phyloP scores from a whole-genome alignment of 2,329 filamentous ascomycete genomes.

The Aureobasidium sp. region DNA sequence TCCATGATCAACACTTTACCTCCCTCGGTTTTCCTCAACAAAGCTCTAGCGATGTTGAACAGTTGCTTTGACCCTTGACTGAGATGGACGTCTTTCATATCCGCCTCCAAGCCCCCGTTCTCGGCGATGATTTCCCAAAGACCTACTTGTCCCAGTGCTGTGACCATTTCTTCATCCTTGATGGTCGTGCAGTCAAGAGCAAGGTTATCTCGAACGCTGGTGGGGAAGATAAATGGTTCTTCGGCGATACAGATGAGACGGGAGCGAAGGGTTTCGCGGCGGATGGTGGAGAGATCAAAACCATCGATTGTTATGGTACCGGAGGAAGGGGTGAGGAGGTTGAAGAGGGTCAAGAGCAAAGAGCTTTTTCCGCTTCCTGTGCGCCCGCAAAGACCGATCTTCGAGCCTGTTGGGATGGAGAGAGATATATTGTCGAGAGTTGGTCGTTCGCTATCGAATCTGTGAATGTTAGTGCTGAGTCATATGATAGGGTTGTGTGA shows the following conservation, averaged over 20 bases:
- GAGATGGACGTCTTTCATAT: slow-evolving; percentile 28
- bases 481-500: slow-evolving; percentile 13
- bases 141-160: slow-evolving; percentile 40
- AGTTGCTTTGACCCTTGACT: slow-evolving; percentile 47
- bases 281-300: slow-evolving; percentile 39
- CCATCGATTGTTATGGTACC: slow-evolving; percentile 44
- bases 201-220: slow-evolving; percentile 40
- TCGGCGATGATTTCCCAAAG: slow-evolving; percentile 26
- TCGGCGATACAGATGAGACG: slow-evolving; percentile 44
- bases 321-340: slow-evolving; percentile 41
- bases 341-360: slow-evolving; percentile 42
- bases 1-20: slow-evolving; percentile 36
- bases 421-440: slow-evolving; percentile 42
- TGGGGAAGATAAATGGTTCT: slow-evolving; percentile 45
- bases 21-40: slow-evolving; percentile 31
- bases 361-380: slow-evolving; percentile 50
- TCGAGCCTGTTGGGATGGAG: slow-evolving; percentile 41
- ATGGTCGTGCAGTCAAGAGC: slow-evolving; percentile 36
- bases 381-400: slow-evolving; percentile 46
- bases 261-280: slow-evolving; percentile 38
- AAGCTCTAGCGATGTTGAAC: slow-evolving; percentile 42
- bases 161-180: slow-evolving; percentile 34
- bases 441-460: not conserved
- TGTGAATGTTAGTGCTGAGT: not conserved
- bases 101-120: slow-evolving; percentile 33